Evolutionary conservation across 306 rosid species (phyloP), one percentile per base, ranked within the genome.

Genomic region (Cyclanthera cordifolia): DNA sequence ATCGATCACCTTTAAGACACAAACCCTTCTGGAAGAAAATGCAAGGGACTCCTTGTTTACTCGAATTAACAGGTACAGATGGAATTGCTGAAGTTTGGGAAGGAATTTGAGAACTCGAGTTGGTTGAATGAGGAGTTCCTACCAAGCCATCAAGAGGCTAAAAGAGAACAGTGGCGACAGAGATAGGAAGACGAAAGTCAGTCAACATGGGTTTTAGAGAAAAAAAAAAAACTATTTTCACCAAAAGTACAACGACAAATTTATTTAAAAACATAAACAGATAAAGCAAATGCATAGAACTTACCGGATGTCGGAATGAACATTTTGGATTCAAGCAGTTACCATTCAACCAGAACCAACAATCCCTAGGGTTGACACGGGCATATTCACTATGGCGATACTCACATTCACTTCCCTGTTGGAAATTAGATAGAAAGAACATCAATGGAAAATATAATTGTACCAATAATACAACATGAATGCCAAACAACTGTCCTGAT

Each of bases 331-430:
- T 94, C 83, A 94, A 76, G 85, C 99, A 94, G 72, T 82, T 90
- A 17, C 99, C 97, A 74, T 82, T 86, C 85, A 88, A 84, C 99
- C 99, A 94, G 74, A 82, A 94, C 81, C 87, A 86, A 79, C 99
- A 94, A 79, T 94, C 99, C 80, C 99, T 83, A 24, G 99, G 97
- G 75, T 94, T 94, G 61, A 90, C 84, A 46, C 96, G 82, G 12
- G 99, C 99, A 71, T 82, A 85, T 72, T 94, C 99, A 61, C 96
- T 94, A 51, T 94, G 99, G 47, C 99, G 97, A 78, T 90, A 94
- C 73, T 94, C 99, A 1, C 99, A 94, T 80, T 94, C 99, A 75
- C 78, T 77, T 34, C 99, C 99, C 99, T 94, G 60, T 72, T 53
- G 46, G 46, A 19, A 15, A 63, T 67, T 34, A 71, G 28, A 70